Evolutionary conservation across 257 asterid genomes (phyloP), one percentile per base, ranked within the genome.

Genomic region (Capsicum pubescens): DNA sequence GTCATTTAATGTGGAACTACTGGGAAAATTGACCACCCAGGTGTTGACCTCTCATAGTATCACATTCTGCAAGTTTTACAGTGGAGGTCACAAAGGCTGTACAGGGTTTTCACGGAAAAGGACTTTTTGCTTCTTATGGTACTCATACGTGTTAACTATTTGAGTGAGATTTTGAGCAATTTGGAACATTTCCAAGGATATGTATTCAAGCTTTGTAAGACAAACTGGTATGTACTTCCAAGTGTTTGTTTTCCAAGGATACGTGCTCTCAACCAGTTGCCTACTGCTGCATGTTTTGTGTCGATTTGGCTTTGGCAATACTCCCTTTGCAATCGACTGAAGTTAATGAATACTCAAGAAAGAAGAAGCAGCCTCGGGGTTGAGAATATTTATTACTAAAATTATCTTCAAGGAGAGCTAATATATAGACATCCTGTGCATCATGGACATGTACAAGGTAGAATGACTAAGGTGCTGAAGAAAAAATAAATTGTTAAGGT

Each of bases 361-460:
- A 48, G 80, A 50, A 48, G 1, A 21, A 72, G 7, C 19, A 7
- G 42, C 19, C 14, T 19, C n/a, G 13, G 19, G 44, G 39, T 72
- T 76, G 81, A 76, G 13, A 52, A 21, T 26, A 54, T 39, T 52
- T 54, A 77, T 76, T 26, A 54, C 64, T 54, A 77, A 74, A 52
- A 8, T 77, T 54, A 77, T 77, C 48, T 77, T 63, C 64, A 54
- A 26, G 16, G 54, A 54, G 16, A 26, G 14, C 64, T 54, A 77
- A 77, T 7, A 54, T 54, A 26, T 54, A 54, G 64, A 54, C 64
- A 77, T 26, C 64, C 6, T 32, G 64, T 26, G 64, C 64, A 14
- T 77, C 64, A 77, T 77, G 14, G 58, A 13, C 64, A 77, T 77
- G 82, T 54, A 77, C 82, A 77, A 77, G 48, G 50, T 32, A 54